phyloP scores from a whole-genome alignment of 495 filamentous ascomycete species.

The Pseudomonodictys pantanalensis region DNA sequence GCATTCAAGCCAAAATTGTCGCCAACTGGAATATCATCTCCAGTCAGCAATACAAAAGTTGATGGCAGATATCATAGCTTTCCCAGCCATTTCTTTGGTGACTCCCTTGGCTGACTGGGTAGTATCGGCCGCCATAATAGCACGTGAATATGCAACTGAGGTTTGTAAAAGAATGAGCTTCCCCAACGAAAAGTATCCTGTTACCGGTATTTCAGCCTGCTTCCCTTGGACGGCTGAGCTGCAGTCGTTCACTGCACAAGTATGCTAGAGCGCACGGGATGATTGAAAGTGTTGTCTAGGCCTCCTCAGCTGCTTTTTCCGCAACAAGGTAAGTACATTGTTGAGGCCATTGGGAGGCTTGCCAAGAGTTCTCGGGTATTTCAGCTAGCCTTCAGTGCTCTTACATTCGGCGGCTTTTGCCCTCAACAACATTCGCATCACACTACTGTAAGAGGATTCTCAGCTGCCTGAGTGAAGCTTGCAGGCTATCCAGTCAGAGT shows the following conservation, averaged over 20 bases:
- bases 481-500: neutral
- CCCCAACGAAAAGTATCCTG: neutral
- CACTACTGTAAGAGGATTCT: neutral
- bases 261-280: neutral
- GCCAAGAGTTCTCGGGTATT: neutral
- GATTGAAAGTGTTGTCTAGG: neutral
- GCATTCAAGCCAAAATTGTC: neutral
- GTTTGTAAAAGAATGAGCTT: neutral
- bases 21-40: neutral
- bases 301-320: neutral
- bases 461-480: neutral
- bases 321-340: too few species aligned
- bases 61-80: neutral
- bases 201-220: neutral
- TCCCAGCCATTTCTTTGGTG: neutral
- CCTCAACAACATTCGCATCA: conserved; percentile 5
- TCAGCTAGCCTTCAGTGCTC: conserved; percentile 13
- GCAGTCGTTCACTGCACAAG: neutral
- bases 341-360: neutral
- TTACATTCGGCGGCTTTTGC: too few species aligned
- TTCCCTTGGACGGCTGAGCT: neutral
- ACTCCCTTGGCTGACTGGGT: neutral
- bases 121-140: neutral
- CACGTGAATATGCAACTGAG: neutral
- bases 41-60: neutral